Base-by-base conservation (phyloP, 2,329 filamentous ascomycete species). In the Cordyceps farinosa region DNA sequence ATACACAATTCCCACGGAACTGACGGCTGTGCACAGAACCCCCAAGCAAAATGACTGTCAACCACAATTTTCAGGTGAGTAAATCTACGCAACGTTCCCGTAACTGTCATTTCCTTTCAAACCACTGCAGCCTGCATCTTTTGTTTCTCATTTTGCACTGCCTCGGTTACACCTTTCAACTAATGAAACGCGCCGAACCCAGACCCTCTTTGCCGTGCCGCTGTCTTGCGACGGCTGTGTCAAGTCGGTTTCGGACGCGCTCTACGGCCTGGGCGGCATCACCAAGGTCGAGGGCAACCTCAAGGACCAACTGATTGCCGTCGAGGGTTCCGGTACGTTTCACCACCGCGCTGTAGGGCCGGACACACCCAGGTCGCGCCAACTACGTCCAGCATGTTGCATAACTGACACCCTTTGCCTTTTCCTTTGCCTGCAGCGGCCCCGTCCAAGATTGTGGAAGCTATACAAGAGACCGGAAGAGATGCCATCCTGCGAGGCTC, bases 191-290 rank as follows among this genome's bases (percentile, higher is more conserved):
- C 51, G 42, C 32, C 38, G 38, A 29, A 45, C 68, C 69, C 67
- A 98, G 90, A 96, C 94, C 65, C 89, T 94, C 67, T 98, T 98
- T 77, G 92, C 94, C 67, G 95, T 98, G 69, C 93, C 92, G 62
- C 88, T 98, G 82, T 92, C 88, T 78, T 98, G 95, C 80, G 89
- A 96, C 70, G 82, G 84, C 72, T 98, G 95, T 80, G 87, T 97
- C 75, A 89, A 93, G 76, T 88, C 92, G 71, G 88, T 99, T 74
- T 92, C 92, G 71, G 84, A 85, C 67, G 88, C 91, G 54, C 80
- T 98, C 57, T 85, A 89, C 75, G 87, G 89, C 72, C 79, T 98
- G 50, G 82, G 86, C 71, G 92, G 93, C 48, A 90, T 98, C 74
- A 85, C 83, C 70, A 93, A 91, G 70, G 88, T 98, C 61, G 86